phyloP scores from a whole-genome alignment of 1,139 yeast genomes.

The Candida sp. region DNA sequence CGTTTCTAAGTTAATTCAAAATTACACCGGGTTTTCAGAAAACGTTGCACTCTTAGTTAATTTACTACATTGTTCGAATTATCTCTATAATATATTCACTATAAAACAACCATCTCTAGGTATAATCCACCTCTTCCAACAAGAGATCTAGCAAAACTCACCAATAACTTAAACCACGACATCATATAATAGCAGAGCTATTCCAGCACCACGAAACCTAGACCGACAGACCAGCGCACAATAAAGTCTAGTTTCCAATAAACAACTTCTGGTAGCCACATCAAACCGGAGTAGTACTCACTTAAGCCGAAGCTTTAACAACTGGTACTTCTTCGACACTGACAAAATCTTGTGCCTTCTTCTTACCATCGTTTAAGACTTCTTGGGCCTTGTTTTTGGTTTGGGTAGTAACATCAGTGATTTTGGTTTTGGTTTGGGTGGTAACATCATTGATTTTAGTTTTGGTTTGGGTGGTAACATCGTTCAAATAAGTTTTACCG shows the following conservation, averaged over 20 bases:
- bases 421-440: conserved; percentile 10
- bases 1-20: too few species aligned
- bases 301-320: conserved; percentile 2
- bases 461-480: conserved; percentile 32
- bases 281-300: too few species aligned
- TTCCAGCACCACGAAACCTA: too few species aligned
- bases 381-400: conserved; percentile 7
- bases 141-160: too few species aligned
- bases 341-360: conserved; percentile 2
- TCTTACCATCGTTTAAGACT: conserved; percentile 8
- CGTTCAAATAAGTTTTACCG: conserved; percentile 20
- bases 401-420: conserved; percentile 4
- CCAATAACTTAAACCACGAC: too few species aligned
- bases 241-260: too few species aligned
- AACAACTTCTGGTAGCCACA: too few species aligned
- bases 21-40: too few species aligned
- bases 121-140: too few species aligned
- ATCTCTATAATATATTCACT: not conserved
- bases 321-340: not conserved
- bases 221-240: too few species aligned
- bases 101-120: not conserved
- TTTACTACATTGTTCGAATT: not conserved
- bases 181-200: too few species aligned
- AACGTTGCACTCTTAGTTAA: not conserved
- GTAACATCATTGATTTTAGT: conserved; percentile 18